phyloP scores from a whole-genome alignment of 352 stramenopile genomes.

The Sclerospora graminicola region DNA sequence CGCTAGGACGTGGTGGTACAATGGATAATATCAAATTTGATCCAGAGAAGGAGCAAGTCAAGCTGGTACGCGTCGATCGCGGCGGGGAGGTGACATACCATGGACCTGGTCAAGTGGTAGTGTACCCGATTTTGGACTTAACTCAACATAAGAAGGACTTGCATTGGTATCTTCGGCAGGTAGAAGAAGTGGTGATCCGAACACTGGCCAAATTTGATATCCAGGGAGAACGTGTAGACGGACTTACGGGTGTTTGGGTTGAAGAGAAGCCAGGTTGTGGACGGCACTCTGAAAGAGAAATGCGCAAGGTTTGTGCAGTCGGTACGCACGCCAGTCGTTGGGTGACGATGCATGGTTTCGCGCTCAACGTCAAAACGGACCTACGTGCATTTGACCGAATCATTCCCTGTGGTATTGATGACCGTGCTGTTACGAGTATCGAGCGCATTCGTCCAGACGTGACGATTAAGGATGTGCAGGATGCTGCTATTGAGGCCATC shows the following conservation, averaged over 20 bases:
- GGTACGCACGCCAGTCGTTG: conserved; percentile 93
- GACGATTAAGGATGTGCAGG: conserved; percentile 50
- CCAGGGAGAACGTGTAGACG: conserved; percentile 82
- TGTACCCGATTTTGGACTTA: conserved; percentile 97
- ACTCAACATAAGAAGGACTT: conserved; percentile 91
- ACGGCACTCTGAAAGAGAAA: conserved; percentile 36
- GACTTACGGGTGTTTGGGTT: conserved; percentile 96
- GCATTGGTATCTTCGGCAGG: conserved; percentile 93
- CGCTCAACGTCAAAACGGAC: conserved; percentile 93
- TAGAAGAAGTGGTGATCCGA: conserved; percentile 94
- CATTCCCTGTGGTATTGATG: conserved; percentile 94
- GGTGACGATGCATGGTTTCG: conserved; percentile 98
- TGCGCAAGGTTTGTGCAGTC: conserved; percentile 94
- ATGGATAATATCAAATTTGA: conserved; percentile 81
- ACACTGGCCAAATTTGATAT: conserved; percentile 86
- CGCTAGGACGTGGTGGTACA: conserved; percentile 91
- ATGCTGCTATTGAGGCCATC: conserved; percentile 52
- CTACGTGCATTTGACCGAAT: conserved; percentile 92
- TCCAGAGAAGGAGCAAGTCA: conserved; percentile 43
- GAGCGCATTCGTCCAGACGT: conserved; percentile 38
- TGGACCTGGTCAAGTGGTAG: conserved; percentile 94
- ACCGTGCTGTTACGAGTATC: conserved; percentile 79
- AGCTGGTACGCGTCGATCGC: conserved; percentile 96
- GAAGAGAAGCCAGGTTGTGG: conserved; percentile 23
- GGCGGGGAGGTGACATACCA: conserved; percentile 99